Evolutionary conservation across 2,329 filamentous ascomycete species (phyloP), one percentile per base, ranked within the genome.

Genomic region (Cladorrhinum sp.): DNA sequence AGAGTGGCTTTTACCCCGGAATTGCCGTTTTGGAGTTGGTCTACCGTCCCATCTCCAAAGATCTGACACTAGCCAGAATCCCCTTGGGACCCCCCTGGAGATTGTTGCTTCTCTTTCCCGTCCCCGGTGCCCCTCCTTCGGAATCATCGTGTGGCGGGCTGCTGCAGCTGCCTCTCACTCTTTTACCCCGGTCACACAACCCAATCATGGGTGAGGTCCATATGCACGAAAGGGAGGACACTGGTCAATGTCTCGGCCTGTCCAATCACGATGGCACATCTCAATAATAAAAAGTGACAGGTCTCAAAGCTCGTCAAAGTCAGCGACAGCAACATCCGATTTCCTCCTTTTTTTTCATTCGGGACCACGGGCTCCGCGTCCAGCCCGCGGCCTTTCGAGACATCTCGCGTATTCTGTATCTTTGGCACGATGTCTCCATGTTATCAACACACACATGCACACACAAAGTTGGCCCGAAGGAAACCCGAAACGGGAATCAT

Each of bases 1-100:
- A 28, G 50, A 61, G 21, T 20, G 33, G 33, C 33, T 24, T 28
- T 59, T 63, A 63, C 57, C 59, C 62, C 59, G 51, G 39, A 57
- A 64, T 64, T 59, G 57, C 51, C 30, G 50, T 57, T 58, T 64
- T 39, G 62, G 53, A 57, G 57, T 62, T 58, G 33, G 57, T 51
- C 55, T 46, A 8, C 42, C 16, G n/a, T n/a, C 18, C n/a, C 7
- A 14, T 46, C 42, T 16, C 18, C 42, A 46, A 55, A 39, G 58
- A 54, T 46, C 52, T 53, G 52, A 52, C 54, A 39, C 54, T 57
- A 57, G 26, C 39, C n/a, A 8, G 49, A 24, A 12, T n/a, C 21
- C 21, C 20, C 49, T 24, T 51, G 21, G n/a, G n/a, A 2, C 36
- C 36, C 36, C 14, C 55, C 9, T 48, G 6, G 28, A 18, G 16